Conservation (phyloP, 331 rosid species). For the Pyrus hybrid region DNA sequence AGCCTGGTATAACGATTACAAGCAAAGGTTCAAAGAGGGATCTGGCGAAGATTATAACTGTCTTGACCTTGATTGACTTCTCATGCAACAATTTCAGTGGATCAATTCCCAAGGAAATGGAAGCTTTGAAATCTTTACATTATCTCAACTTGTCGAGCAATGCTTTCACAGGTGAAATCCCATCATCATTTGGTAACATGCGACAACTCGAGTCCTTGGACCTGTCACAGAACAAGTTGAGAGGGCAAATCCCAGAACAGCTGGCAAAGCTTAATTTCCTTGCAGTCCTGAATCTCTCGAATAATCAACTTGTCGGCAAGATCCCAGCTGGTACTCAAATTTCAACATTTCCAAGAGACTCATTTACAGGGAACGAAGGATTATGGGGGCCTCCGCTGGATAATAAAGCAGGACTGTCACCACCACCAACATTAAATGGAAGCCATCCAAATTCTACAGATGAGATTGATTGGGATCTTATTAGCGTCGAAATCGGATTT, state of each 20-base stretch:
- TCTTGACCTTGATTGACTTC: neutral
- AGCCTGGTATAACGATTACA: too few species aligned
- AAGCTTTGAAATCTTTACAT: too few species aligned
- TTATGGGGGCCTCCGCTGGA: slow-evolving; percentile 33
- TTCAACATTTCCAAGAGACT: slow-evolving; percentile 30
- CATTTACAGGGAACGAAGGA: slow-evolving; percentile 27
- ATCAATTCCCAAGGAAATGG: too few species aligned
- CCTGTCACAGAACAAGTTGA: slow-evolving; percentile 27
- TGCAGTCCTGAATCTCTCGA: slow-evolving; percentile 36
- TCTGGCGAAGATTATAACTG: neutral
- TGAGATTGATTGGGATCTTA: neutral
- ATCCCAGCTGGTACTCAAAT: slow-evolving; percentile 47
- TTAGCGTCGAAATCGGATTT: neutral
- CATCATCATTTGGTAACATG: too few species aligned
- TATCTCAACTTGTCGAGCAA: too few species aligned
- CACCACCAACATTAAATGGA: neutral
- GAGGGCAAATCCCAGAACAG: slow-evolving; percentile 36
- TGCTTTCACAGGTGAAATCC: too few species aligned
- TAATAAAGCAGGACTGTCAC: neutral
- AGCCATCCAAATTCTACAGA: neutral
- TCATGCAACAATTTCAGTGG: neutral
- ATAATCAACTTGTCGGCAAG: neutral
- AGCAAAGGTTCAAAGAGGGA: neutral
- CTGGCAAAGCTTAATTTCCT: slow-evolving; percentile 33
- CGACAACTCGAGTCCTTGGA: too few species aligned